phyloP scores from a whole-genome alignment of 1,139 yeast species.

The Blastobotrys capitulatus region DNA sequence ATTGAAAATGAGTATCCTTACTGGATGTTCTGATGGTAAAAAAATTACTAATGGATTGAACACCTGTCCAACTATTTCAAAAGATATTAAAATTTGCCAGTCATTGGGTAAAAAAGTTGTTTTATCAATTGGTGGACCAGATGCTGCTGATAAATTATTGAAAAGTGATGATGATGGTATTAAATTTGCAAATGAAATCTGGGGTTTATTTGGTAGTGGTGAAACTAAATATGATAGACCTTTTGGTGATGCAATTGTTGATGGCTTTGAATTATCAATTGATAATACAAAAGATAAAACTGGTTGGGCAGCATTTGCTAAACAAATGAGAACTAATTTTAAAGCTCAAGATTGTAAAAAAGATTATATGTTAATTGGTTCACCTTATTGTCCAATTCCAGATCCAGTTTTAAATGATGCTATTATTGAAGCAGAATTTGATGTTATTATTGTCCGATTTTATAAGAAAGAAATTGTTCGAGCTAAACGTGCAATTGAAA shows the following conservation, averaged over 20 bases:
- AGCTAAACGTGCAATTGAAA: conserved; percentile 36
- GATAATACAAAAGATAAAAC: conserved; percentile 48
- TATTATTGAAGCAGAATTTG: conserved; percentile 56
- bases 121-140: conserved; percentile 84
- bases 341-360: conserved; percentile 34
- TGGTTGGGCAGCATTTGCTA: conserved; percentile 51
- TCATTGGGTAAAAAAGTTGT: conserved; percentile 62
- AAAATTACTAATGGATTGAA: conserved; percentile 20
- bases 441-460: conserved; percentile 86
- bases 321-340: conserved; percentile 60
- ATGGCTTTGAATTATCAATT: conserved; percentile 69
- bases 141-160: conserved; percentile 45
- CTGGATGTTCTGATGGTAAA: conserved; percentile 6
- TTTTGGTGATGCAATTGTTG: conserved; percentile 58
- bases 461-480: conserved; percentile 83
- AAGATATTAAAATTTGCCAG: conserved; percentile 72
- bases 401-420: conserved; percentile 75
- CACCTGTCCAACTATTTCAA: conserved; percentile 40
- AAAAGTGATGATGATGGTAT: conserved; percentile 47
- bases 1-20: background rate
- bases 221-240: conserved; percentile 55
- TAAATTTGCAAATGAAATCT: conserved; percentile 64
- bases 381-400: conserved; percentile 93
- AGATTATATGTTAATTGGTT: conserved; percentile 90
- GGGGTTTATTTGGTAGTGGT: conserved; percentile 87